A percentile compares a stretch with the other conserved stretches of the same genome.
Evolutionary conservation across 78 protist species (phyloP).

Genomic region (Anaeramoeba flamelloides): DNA sequence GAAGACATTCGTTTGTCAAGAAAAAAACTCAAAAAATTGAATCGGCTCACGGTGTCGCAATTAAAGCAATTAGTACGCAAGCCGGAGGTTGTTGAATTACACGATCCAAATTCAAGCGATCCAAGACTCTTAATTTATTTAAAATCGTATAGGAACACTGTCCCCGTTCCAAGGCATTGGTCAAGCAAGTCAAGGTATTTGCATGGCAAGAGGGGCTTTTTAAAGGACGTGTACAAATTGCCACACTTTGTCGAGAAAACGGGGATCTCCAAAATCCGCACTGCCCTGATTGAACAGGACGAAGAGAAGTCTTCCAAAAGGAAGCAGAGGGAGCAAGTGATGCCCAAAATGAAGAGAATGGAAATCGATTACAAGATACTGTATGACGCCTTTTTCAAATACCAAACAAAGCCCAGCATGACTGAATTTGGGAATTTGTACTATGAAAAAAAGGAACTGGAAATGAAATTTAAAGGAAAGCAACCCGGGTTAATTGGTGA

Average conservation of each 20-base stretch:
- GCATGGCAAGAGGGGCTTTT: slow-evolving; percentile 77
- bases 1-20: slow-evolving; percentile 29
- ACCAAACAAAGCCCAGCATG: slow-evolving; percentile 65
- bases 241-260: slow-evolving; percentile 86
- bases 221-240: slow-evolving; percentile 66
- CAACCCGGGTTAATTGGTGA: too few relatives aligned
- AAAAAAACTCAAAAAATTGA: slow-evolving; percentile 29
- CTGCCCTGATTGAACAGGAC: slow-evolving; percentile 38
- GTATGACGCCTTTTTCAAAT: slow-evolving; percentile 85
- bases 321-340: slow-evolving; percentile 34
- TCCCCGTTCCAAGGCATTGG: slow-evolving; percentile 96
- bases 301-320: slow-evolving; percentile 29
- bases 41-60: slow-evolving; percentile 54
- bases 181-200: slow-evolving; percentile 75
- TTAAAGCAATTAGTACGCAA: slow-evolving; percentile 58
- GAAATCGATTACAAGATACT: slow-evolving; percentile 78
- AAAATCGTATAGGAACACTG: slow-evolving; percentile 51
- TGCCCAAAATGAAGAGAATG: slow-evolving; percentile 61
- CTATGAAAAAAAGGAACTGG: slow-evolving; percentile 73
- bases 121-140: slow-evolving; percentile 70
- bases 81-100: slow-evolving; percentile 41
- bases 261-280: slow-evolving; percentile 76
- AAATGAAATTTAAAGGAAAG: too few relatives aligned
- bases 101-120: slow-evolving; percentile 73
- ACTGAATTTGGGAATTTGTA: too few relatives aligned